A percentile compares a stretch with the other conserved stretches of the same genome.
Evolutionary conservation across 345 rosid genomes (phyloP).

Genomic region (Salix viminalis): DNA sequence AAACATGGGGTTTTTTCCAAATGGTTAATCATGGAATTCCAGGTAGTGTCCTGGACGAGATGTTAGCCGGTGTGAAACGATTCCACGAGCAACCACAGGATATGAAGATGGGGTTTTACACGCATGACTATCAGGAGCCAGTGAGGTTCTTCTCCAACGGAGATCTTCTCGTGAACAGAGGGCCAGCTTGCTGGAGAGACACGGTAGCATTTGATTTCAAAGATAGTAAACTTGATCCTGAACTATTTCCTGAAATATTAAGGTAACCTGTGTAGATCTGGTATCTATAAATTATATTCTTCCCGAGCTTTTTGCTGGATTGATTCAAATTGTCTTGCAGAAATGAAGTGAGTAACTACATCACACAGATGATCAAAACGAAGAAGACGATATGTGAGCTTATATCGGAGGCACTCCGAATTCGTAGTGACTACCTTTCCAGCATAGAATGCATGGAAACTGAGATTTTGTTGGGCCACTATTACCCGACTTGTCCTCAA

Average conservation of each 20-base stretch:
- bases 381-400: conserved; percentile 26
- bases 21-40: conserved; percentile 47
- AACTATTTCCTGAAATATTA: conserved; percentile 17
- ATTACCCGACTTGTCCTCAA: conserved; percentile 50
- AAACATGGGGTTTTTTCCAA: conserved; percentile 49
- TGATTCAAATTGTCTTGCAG: conserved; percentile 16
- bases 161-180: conserved; percentile 31
- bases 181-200: conserved; percentile 48
- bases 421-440: conserved; percentile 28
- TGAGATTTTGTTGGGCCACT: conserved; percentile 35
- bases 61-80: conserved; percentile 25
- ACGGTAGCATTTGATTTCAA: conserved; percentile 38
- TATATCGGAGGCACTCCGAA: conserved; percentile 41
- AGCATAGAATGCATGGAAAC: conserved; percentile 48
- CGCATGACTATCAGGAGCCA: conserved; percentile 22
- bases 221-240: conserved; percentile 34
- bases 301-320: background rate
- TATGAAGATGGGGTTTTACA: conserved; percentile 39
- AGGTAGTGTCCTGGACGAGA: conserved; percentile 32
- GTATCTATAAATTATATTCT: too few relatives aligned
- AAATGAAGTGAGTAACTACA: conserved; percentile 37
- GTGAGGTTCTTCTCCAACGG: conserved; percentile 35
- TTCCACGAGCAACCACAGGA: conserved; percentile 48
- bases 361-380: conserved; percentile 25
- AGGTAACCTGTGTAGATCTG: conserved; percentile 8